Percentiles rank a stretch among this genome's conserved stretches.
Conservation (phyloP, 2,329 filamentous ascomycete genomes). For the Ophiocordyceps camponoti-saundersi region DNA sequence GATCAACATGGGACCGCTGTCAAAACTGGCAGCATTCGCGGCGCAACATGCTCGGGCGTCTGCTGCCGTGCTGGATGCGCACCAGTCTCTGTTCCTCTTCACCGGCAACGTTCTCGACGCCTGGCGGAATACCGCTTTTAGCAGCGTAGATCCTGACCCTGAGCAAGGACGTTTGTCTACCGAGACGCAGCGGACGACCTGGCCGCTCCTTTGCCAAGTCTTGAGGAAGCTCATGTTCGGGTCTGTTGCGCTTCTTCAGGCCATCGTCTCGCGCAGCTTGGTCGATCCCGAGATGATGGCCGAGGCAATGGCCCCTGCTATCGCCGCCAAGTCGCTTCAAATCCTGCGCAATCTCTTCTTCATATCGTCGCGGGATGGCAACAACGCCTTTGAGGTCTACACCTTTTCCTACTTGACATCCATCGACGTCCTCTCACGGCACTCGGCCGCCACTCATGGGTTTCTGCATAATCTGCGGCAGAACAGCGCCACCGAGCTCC, state of each 20-base stretch:
- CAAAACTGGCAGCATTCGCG: constrained; percentile 46
- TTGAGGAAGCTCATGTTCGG: constrained; percentile 63
- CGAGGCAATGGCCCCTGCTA: constrained; percentile 32
- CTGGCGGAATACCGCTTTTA: constrained; percentile 62
- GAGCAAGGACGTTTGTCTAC: constrained; percentile 46
- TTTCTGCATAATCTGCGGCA: constrained; percentile 45
- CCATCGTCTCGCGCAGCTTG: constrained; percentile 48
- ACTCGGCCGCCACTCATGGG: constrained; percentile 44
- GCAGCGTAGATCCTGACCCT: constrained; percentile 51
- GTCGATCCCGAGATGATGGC: constrained; percentile 30
- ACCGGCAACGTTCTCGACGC: constrained; percentile 47
- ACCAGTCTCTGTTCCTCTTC: constrained; percentile 51
- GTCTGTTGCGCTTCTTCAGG: constrained; percentile 56
- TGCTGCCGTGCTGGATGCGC: constrained; percentile 26
- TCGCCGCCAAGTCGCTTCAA: constrained; percentile 57
- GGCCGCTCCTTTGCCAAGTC: constrained; percentile 57
- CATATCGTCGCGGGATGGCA: constrained; percentile 57
- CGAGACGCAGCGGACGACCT: constrained; percentile 48
- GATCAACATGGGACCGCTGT: constrained; percentile 48
- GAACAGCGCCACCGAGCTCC: constrained; percentile 13
- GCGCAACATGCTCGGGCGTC: constrained; percentile 35
- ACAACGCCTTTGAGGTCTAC: constrained; percentile 65
- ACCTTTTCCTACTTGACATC: constrained; percentile 69
- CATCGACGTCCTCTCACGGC: constrained; percentile 64
- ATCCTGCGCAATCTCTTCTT: constrained; percentile 67